phyloP scores from a whole-genome alignment of 352 stramenopile species.

The Pythium rhizo-oryzae region DNA sequence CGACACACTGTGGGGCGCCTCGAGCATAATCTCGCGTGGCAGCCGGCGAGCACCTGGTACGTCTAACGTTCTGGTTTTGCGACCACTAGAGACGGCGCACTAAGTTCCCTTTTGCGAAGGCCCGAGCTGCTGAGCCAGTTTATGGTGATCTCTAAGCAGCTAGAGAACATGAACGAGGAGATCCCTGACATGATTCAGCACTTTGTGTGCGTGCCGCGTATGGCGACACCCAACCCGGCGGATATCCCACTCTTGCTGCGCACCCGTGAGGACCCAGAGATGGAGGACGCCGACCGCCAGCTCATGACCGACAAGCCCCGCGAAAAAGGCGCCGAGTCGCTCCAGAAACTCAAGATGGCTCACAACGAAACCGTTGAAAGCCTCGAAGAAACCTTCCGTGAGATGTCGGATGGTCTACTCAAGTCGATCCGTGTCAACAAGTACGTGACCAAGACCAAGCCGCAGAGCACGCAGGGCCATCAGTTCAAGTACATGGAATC shows the following conservation, averaged over 20 bases:
- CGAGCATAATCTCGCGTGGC: conserved; percentile 81
- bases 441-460: conserved; percentile 82
- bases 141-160: conserved; percentile 86
- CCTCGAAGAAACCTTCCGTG: conserved; percentile 80
- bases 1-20: conserved; percentile 75
- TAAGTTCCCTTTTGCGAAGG: conserved; percentile 32
- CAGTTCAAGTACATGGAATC: conserved; percentile 90
- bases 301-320: conserved; percentile 70
- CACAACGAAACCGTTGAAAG: conserved; percentile 82
- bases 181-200: conserved; percentile 86
- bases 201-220: conserved; percentile 81
- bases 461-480: conserved; percentile 71
- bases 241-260: conserved; percentile 80
- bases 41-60: conserved; percentile 79
- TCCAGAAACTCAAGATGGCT: conserved; percentile 61
- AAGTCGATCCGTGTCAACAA: conserved; percentile 87
- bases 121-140: conserved; percentile 84
- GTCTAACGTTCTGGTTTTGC: not conserved
- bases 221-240: conserved; percentile 77
- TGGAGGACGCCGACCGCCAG: conserved; percentile 81
- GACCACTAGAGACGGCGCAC: not conserved
- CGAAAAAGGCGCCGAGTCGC: conserved; percentile 65
- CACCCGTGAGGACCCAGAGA: conserved; percentile 84
- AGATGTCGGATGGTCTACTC: conserved; percentile 83
- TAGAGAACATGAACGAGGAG: conserved; percentile 90